Evolutionary conservation across 371 early-diverging fungal species (phyloP).

Genomic region (Mucor piriformis): DNA sequence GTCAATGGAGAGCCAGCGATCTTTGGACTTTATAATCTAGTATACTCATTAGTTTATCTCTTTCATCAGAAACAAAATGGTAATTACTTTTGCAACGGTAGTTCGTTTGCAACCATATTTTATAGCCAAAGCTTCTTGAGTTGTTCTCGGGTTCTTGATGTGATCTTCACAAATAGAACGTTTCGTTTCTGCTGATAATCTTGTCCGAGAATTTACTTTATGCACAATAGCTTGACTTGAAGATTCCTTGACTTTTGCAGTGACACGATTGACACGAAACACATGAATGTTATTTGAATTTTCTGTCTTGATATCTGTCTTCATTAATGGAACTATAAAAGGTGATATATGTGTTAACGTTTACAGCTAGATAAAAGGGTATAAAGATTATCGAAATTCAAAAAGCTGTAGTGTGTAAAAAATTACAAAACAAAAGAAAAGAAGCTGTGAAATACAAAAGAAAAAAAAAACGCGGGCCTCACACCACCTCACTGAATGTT

Average conservation of each 20-base stretch:
- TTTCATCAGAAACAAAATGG: neutral
- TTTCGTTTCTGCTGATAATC: conserved; percentile 29
- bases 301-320: conserved; percentile 4
- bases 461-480: conserved; percentile 2
- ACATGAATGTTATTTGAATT: conserved; percentile 23
- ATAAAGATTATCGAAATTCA: neutral
- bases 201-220: conserved; percentile 17
- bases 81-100: conserved; percentile 23
- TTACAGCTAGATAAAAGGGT: neutral
- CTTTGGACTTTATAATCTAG: conserved; percentile 30
- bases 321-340: conserved; percentile 1
- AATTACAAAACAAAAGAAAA: neutral
- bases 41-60: neutral
- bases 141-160: conserved; percentile 18
- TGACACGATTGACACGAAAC: conserved; percentile 23
- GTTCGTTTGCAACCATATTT: conserved; percentile 29
- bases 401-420: neutral
- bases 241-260: neutral
- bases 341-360: neutral
- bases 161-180: conserved; percentile 26
- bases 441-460: neutral
- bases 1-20: conserved; percentile 25
- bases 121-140: conserved; percentile 24
- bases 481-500: neutral
- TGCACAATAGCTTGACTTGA: neutral